Evolutionary conservation across 169 alveolate genomes (phyloP).

Genomic region (Plasmodium knowlesi): DNA sequence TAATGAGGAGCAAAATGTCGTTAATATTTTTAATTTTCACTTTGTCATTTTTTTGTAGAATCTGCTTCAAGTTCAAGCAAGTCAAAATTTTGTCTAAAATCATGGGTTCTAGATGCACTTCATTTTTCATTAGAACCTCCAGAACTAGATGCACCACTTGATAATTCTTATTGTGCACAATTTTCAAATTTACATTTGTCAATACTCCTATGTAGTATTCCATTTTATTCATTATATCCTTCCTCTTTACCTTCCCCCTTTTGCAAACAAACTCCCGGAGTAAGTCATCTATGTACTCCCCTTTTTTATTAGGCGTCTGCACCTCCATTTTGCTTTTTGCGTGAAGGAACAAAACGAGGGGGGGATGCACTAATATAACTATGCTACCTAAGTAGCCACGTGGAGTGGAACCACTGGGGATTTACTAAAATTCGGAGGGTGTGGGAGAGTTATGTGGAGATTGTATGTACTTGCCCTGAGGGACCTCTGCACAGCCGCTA

Average conservation of each 20-base stretch:
- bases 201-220: conserved; percentile 51
- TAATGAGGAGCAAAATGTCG: conserved; percentile 23
- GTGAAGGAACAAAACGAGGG: not conserved
- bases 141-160: conserved; percentile 19
- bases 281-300: not conserved
- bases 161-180: conserved; percentile 31
- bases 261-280: not conserved
- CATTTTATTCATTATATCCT: conserved; percentile 13
- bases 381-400: not conserved
- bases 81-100: conserved; percentile 21
- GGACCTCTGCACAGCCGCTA: not conserved
- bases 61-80: conserved; percentile 22
- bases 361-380: not conserved
- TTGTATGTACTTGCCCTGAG: not conserved
- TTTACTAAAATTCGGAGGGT: not conserved
- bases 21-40: conserved; percentile 22
- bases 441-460: not conserved
- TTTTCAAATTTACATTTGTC: conserved; percentile 50
- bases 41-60: conserved; percentile 21
- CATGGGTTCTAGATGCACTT: conserved; percentile 21
- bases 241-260: not conserved
- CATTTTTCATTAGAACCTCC: conserved; percentile 3
- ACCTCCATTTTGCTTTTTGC: not conserved
- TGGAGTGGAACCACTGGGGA: not conserved
- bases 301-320: not conserved